phyloP scores from a whole-genome alignment of 2,329 filamentous ascomycete genomes.

The Ciborinia camelliae region DNA sequence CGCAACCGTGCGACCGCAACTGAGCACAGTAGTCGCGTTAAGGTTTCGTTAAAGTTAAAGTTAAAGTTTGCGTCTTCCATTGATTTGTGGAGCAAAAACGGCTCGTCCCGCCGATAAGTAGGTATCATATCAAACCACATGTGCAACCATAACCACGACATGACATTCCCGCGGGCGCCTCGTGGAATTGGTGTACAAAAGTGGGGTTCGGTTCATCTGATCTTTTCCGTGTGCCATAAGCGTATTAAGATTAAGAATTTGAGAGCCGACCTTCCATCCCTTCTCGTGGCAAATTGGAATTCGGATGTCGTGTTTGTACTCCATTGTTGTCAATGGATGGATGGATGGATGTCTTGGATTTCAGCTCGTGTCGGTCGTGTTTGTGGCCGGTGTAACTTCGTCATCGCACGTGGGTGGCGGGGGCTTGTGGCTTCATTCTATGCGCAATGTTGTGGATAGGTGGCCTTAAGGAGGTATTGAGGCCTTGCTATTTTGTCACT shows the following conservation, averaged over 20 bases:
- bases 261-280: background rate
- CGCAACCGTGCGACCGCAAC: no score
- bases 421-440: constrained; percentile 28
- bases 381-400: no score
- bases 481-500: no score
- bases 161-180: background rate
- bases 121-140: background rate
- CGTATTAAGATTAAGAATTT: no score
- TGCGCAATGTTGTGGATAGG: no score
- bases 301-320: background rate
- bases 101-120: background rate
- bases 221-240: background rate
- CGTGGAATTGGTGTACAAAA: no score
- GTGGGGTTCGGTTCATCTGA: background rate
- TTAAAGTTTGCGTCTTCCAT: no score
- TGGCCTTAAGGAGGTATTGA: no score
- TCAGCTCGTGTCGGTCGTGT: background rate
- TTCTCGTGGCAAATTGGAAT: background rate
- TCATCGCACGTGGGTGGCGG: background rate
- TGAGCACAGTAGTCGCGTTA: background rate
- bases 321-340: no score
- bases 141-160: no score
- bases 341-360: background rate
- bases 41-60: no score
- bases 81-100: background rate